phyloP scores from a whole-genome alignment of 768 basidiomycete species.

The Lenzites betulinus region DNA sequence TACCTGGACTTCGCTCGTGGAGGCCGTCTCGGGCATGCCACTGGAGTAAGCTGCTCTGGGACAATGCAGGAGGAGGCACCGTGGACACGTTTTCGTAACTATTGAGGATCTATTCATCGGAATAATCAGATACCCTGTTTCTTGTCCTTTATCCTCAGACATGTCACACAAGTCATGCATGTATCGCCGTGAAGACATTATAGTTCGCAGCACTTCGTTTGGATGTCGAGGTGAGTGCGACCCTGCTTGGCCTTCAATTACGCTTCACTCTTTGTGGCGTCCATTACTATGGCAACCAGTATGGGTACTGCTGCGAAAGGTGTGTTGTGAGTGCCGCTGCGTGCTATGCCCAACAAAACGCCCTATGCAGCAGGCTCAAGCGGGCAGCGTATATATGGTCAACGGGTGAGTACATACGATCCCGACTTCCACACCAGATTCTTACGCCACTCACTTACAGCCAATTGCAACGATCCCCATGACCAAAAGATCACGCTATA shows the following conservation, averaged over 20 bases:
- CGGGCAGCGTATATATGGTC: too few species aligned
- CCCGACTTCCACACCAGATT: too few species aligned
- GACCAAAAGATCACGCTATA: not conserved
- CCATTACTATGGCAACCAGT: not conserved
- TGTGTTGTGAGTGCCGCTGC: not conserved
- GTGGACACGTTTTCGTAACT: not conserved
- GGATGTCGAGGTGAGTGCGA: not conserved
- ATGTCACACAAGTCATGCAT: too few species aligned
- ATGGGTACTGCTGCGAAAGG: not conserved
- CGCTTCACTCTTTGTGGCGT: too few species aligned
- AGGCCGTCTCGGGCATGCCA: constrained; percentile 81
- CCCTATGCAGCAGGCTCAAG: too few species aligned
- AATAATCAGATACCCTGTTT: constrained; percentile 16
- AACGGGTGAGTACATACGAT: too few species aligned
- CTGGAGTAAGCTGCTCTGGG: constrained; percentile 56
- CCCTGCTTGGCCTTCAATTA: not conserved
- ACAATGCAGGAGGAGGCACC: not conserved
- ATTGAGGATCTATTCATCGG: constrained; percentile 9
- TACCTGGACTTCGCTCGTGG: constrained; percentile 76
- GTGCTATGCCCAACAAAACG: too few species aligned
- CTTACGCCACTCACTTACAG: too few species aligned
- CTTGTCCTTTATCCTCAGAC: not conserved
- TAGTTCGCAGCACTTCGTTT: too few species aligned
- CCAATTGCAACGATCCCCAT: not conserved
- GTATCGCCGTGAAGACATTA: too few species aligned